Evolutionary conservation across 805 yeast genomes (phyloP).

Genomic region (Saturnispora dispora): DNA sequence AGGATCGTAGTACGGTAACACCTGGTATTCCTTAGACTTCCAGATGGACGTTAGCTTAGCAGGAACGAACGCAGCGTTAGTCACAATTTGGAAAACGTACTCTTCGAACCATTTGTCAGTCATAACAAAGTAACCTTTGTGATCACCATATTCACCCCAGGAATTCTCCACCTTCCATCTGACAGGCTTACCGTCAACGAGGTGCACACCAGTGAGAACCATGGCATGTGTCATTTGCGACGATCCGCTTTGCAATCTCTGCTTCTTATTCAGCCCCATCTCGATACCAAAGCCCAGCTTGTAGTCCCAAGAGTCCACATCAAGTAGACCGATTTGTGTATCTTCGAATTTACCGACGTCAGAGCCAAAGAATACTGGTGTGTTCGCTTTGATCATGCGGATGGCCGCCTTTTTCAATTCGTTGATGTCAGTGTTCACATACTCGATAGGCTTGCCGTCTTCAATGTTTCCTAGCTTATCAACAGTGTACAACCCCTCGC

Average conservation of each 20-base stretch:
- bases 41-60: constrained; percentile 36
- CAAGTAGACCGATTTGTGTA: constrained; percentile 58
- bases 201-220: constrained; percentile 75
- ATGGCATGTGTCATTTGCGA: constrained; percentile 88
- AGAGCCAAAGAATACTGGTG: constrained; percentile 82
- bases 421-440: constrained; percentile 59
- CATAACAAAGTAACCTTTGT: constrained; percentile 65
- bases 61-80: constrained; percentile 27
- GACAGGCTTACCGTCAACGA: constrained; percentile 47
- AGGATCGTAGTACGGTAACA: constrained; percentile 66
- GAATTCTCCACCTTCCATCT: constrained; percentile 75
- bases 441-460: constrained; percentile 64
- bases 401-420: constrained; percentile 56
- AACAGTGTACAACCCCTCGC: constrained; percentile 58
- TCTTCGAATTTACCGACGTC: constrained; percentile 75
- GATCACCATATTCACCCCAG: constrained; percentile 67
- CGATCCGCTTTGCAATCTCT: constrained; percentile 28
- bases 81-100: constrained; percentile 63
- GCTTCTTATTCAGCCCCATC: constrained; percentile 28
- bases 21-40: constrained; percentile 38
- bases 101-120: constrained; percentile 68
- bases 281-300: constrained; percentile 41
- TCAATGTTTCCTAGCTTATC: constrained; percentile 69
- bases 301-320: constrained; percentile 61
- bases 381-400: constrained; percentile 58